These are phyloP conservation scores for Talaromyces stipitatus DNA, from an alignment of 495 filamentous ascomycete genomes.

Conservation along the genomic window DNA sequence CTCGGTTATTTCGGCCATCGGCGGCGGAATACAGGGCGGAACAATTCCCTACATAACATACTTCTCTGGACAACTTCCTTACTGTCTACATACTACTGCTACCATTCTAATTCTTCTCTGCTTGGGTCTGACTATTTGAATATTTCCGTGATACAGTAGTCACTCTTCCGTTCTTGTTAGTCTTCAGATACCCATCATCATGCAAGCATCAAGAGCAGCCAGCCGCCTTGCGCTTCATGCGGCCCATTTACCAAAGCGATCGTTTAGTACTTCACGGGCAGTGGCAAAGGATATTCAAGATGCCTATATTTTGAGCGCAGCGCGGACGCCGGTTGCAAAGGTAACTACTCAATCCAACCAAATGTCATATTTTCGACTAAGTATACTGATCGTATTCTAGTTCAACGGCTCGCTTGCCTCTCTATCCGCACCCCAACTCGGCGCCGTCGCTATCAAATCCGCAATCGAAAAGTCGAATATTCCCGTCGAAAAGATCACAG, in stretches of 20 bases:
- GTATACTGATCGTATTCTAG: slow-evolving; percentile 29
- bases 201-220: slow-evolving; percentile 16
- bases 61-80: slow-evolving; percentile 4
- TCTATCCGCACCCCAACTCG: slow-evolving; percentile 77
- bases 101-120: background rate
- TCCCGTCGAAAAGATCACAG: slow-evolving; percentile 66
- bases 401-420: slow-evolving; percentile 86
- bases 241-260: slow-evolving; percentile 45
- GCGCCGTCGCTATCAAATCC: slow-evolving; percentile 80
- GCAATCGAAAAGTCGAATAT: slow-evolving; percentile 77
- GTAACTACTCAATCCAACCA: slow-evolving; percentile 30
- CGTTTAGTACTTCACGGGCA: slow-evolving; percentile 57
- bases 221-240: slow-evolving; percentile 22
- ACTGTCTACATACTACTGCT: background rate
- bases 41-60: background rate
- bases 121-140: background rate
- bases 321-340: slow-evolving; percentile 82
- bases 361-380: background rate
- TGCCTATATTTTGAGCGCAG: slow-evolving; percentile 83
- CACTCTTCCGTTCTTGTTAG: background rate
- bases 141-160: background rate
- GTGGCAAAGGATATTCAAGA: slow-evolving; percentile 67
- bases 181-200: slow-evolving; percentile 6
- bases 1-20: slow-evolving; percentile 3
- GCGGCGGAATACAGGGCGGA: slow-evolving; percentile 3